Evolutionary conservation across 371 early-diverging fungal genomes (phyloP).

Genomic region (Fennellomyces sp.): DNA sequence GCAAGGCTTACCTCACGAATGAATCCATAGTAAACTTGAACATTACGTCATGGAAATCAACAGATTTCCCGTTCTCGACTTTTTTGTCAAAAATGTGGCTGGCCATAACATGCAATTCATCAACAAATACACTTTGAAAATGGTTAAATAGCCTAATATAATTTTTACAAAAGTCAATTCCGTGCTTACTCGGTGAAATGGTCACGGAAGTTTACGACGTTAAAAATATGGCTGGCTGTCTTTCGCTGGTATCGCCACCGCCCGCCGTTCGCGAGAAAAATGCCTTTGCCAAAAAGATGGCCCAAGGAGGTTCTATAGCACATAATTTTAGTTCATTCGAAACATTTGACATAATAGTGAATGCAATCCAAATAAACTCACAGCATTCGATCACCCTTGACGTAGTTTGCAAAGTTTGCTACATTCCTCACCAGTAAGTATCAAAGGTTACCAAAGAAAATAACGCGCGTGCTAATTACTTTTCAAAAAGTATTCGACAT

Average conservation of each 20-base stretch:
- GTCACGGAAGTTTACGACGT: constrained; percentile 56
- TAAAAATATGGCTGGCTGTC: constrained; percentile 55
- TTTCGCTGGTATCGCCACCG: constrained; percentile 49
- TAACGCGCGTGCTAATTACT: constrained; percentile 9
- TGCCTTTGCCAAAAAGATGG: constrained; percentile 41
- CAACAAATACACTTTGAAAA: constrained; percentile 45
- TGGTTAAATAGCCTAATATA: background rate
- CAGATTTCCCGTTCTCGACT: constrained; percentile 25
- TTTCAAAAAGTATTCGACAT: constrained; percentile 30
- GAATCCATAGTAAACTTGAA: constrained; percentile 53
- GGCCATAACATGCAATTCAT: constrained; percentile 32
- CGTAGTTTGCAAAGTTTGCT: constrained; percentile 42
- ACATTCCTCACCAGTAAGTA: background rate
- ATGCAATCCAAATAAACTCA: background rate
- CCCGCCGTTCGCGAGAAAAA: constrained; percentile 48
- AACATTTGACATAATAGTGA: background rate
- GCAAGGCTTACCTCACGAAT: constrained; percentile 54
- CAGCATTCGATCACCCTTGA: constrained; percentile 25
- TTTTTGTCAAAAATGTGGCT: constrained; percentile 32
- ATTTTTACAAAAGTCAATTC: background rate
- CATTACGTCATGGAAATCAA: constrained; percentile 48
- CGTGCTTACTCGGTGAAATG: constrained; percentile 43
- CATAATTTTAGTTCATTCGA: background rate
- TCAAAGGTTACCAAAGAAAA: background rate
- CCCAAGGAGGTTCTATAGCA: constrained; percentile 11